Conservation (phyloP, 2,329 filamentous ascomycete genomes). For the Pseudovirgaria hyperparasitica region DNA sequence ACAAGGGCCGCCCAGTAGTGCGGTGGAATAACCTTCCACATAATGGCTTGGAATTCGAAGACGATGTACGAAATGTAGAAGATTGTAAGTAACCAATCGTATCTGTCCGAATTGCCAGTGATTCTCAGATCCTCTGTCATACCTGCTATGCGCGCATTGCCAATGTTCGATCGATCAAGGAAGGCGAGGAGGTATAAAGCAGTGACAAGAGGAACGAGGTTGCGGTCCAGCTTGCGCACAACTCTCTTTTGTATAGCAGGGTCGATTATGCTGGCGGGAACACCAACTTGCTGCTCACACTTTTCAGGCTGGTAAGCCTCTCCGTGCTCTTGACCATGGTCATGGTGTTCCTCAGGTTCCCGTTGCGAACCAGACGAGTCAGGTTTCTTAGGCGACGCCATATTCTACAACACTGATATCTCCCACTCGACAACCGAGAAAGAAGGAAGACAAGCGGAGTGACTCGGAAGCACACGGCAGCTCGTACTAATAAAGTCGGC, state of each 20-base stretch:
- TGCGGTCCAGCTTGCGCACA: constrained; percentile 17
- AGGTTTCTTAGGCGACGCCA: no score
- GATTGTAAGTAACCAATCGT: constrained; percentile 24
- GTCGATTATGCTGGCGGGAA: no score
- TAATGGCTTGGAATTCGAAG: constrained; percentile 22
- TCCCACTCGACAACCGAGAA: no score
- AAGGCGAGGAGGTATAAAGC: constrained; percentile 22
- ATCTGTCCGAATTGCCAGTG: constrained; percentile 11
- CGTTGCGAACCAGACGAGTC: no score
- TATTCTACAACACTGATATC: no score
- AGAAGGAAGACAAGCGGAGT: no score
- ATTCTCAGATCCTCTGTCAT: constrained; percentile 21
- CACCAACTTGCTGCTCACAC: no score
- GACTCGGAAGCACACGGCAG: no score
- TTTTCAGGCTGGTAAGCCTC: no score
- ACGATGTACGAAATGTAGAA: constrained; percentile 27
- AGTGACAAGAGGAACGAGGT: constrained; percentile 19
- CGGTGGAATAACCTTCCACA: constrained; percentile 24
- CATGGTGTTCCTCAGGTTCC: no score
- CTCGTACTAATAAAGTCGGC: no score
- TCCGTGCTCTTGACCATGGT: no score
- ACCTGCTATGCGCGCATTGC: constrained; percentile 29
- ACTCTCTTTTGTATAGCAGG: constrained; percentile 11
- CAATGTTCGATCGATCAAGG: constrained; percentile 26
- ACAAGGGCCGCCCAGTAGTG: constrained; percentile 22